Evolutionary conservation across 495 filamentous ascomycete species (phyloP), one percentile per base, ranked within the genome.

Genomic region (Polyplosphaeria fusca): DNA sequence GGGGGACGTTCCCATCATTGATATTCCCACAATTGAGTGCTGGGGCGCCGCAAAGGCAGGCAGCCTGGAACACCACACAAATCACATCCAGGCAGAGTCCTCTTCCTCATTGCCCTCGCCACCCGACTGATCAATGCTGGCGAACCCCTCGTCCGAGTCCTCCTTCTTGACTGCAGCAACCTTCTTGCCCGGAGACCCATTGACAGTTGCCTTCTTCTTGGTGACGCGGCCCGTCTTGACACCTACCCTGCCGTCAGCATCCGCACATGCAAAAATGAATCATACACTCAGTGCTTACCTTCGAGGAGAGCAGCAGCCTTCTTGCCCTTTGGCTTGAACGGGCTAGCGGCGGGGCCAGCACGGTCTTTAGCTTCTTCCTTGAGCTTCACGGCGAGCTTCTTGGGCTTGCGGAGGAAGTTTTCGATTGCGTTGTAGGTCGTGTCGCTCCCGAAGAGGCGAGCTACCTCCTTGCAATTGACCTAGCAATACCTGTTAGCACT

Each of bases 341-440:
- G 39, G 18, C 37, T 50, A n/a, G 46, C n/a, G 26, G 41, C 42
- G 4, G 58, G 43, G 1, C 20, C 30, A n/a, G 24, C 14, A 12
- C 42, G 19, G 7, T 28, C 25, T 9, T n/a, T 20, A 13, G 55
- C 55, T 12, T 42, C 25, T 1, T 40, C 42, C n/a, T 48, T 26
- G 39, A 64, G 55, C 23, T 40, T 14, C 3, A 20, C n/a, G 2
- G 61, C 61, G n/a, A 46, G n/a, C 16, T 52, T 55, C 44, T 59
- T 58, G n/a, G 52, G 41, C 2, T 22, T 32, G 0, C 63, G 52
- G 1, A 63, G 48, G 24, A 18, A 28, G 48, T 25, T 27, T 26
- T 66, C 59, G 40, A 66, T 59, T n/a, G 59, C 24, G 43, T 66
- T 51, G 38, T 62, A 58, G 13, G 59, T 66, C 9, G 59, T 53